phyloP scores from a whole-genome alignment of 208 protist species.

The Trypanosoma conorhini region DNA sequence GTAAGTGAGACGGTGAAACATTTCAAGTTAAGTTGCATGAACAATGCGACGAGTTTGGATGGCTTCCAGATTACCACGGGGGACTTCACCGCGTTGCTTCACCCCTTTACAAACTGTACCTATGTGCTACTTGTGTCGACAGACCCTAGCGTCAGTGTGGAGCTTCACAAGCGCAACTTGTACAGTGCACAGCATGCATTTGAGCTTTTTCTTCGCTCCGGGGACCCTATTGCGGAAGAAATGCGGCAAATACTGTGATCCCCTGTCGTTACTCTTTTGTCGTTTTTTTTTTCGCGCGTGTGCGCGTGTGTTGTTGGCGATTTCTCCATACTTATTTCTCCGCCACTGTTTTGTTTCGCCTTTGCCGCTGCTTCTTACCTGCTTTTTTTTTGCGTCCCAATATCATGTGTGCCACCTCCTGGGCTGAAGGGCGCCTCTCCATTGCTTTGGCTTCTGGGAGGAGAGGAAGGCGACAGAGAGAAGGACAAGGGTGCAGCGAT shows the following conservation, averaged over 20 bases:
- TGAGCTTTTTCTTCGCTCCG: conserved; percentile 69
- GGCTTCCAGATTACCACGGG: conserved; percentile 74
- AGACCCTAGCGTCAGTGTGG: conserved; percentile 65
- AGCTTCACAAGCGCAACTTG: conserved; percentile 84
- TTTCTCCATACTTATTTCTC: neutral
- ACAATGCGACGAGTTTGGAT: conserved; percentile 82
- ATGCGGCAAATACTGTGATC: conserved; percentile 82
- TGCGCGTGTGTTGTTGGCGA: neutral
- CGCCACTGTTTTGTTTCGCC: neutral
- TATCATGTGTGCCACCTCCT: neutral
- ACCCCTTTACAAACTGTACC: conserved; percentile 86
- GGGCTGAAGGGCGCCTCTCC: neutral
- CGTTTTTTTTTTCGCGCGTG: neutral
- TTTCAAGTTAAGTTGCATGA: conserved; percentile 93
- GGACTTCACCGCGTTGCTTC: conserved; percentile 78
- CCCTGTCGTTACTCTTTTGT: neutral
- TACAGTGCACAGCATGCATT: conserved; percentile 57
- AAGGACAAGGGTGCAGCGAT: conserved; percentile 5
- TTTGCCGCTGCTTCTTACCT: neutral
- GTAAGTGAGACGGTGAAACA: conserved; percentile 91
- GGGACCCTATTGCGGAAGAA: conserved; percentile 56
- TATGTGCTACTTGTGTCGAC: conserved; percentile 84
- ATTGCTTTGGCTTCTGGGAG: neutral
- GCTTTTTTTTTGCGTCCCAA: conserved; percentile 1
- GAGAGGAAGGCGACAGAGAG: neutral